Evolutionary conservation across 1,284 basidiomycete genomes (phyloP), one percentile per base, ranked within the genome.

Genomic region (Coniferiporia weirii): DNA sequence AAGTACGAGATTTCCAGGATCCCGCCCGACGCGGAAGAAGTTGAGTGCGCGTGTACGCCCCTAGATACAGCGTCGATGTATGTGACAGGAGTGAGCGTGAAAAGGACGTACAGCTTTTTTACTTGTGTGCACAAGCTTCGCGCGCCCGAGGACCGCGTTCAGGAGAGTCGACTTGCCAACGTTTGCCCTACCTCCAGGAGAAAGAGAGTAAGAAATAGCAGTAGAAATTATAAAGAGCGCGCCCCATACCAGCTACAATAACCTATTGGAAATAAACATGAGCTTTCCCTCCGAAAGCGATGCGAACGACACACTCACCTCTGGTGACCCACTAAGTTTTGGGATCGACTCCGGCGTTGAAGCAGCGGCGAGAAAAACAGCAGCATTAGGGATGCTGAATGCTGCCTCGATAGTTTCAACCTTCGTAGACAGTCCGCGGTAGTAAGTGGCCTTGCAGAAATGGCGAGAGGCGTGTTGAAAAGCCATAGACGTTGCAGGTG

Each of bases 111-210:
- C 88, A 22, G 87, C 79, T 67, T 82, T 85, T 62, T 83, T 84
- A 69, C 87, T 88, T 0, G 81, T 84, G 38, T 78, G 75, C 13
- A 87, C 69, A 20, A 91, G 70, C 54, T 76, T 72, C 48, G 70
- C 82, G 47, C 85, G 73, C 1, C 81, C 81, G 4, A 89, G 66
- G 1, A 90, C 78, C 8, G 83, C 80, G 65, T 90, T 91, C 19
- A 90, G 76, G 22, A 91, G 70, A 1, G 84, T 80, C 0, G 87
- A 89, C 68, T 91, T 91, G 22, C 89, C 88, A 17, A 78, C 83
- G 66, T 91, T 91, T 4, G 88, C 75, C 34, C 76, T 72, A 7
- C 76, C 76, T 78, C 48, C 22, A 36, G n/a, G 40, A n/a, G 3
- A 53, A 10, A 51, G 15, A 12, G 50, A 52, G 50, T 44, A 36